Percentiles rank a stretch among this genome's conserved stretches.
These are phyloP conservation scores for Trypanosoma lewisi DNA, from an alignment of 208 protist species.

Conservation along the genomic window DNA sequence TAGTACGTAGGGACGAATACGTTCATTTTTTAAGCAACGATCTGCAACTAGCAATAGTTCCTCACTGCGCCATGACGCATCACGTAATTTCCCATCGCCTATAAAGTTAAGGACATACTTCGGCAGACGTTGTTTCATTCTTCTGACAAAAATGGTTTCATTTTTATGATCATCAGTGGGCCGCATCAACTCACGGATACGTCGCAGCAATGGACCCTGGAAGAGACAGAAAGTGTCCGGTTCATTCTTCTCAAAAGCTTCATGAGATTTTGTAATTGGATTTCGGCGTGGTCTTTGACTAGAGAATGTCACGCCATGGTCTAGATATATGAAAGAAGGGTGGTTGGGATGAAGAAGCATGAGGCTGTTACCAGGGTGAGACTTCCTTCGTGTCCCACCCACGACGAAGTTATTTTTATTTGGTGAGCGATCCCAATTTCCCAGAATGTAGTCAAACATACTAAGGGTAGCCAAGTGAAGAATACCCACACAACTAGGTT, in stretches of 20 bases:
- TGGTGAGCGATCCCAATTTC: slow-evolving; percentile 42
- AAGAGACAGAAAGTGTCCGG: slow-evolving; percentile 37
- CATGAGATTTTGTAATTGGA: slow-evolving; percentile 22
- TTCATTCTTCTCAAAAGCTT: slow-evolving; percentile 12
- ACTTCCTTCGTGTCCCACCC: slow-evolving; percentile 7
- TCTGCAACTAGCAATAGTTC: slow-evolving; percentile 17
- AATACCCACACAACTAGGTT: slow-evolving; percentile 1
- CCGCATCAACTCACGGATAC: slow-evolving; percentile 13
- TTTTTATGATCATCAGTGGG: not conserved
- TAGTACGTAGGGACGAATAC: slow-evolving; percentile 15
- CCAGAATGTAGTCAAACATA: slow-evolving; percentile 41
- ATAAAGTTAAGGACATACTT: slow-evolving; percentile 10
- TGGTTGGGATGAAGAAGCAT: slow-evolving; percentile 32
- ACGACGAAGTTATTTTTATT: slow-evolving; percentile 54
- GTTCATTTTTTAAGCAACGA: slow-evolving; percentile 20
- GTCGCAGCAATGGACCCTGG: slow-evolving; percentile 21
- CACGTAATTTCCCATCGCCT: not conserved
- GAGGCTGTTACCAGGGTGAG: not conserved
- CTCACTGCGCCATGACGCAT: not conserved
- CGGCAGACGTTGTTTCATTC: slow-evolving; percentile 8
- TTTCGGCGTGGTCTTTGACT: slow-evolving; percentile 18
- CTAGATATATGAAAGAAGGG: slow-evolving; percentile 39
- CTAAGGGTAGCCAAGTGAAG: slow-evolving; percentile 33
- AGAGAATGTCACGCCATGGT: slow-evolving; percentile 40
- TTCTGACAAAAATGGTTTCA: slow-evolving; percentile 12